Percentiles rank a stretch among this genome's conserved stretches.
phyloP scores from a whole-genome alignment of 495 filamentous ascomycete species.

The Rhypophila decipiens region DNA sequence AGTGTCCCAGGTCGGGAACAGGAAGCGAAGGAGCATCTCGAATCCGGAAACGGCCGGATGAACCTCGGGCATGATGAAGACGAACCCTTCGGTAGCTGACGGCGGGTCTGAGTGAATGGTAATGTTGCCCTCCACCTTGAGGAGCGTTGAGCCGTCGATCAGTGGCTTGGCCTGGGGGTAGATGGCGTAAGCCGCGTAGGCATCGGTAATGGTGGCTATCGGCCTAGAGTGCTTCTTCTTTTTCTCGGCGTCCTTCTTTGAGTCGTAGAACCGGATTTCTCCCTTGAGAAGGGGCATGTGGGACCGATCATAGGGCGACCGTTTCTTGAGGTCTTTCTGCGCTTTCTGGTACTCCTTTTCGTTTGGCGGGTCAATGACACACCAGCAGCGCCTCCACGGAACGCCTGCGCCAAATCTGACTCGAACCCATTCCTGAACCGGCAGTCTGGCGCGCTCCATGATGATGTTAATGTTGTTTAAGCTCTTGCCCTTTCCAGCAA shows the following conservation, averaged over 20 bases:
- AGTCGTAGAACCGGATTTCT: conserved; percentile 90
- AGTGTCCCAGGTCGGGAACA: conserved; percentile 91
- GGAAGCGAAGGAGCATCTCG: conserved; percentile 91
- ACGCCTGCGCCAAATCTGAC: conserved; percentile 95
- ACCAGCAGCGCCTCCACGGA: conserved; percentile 95
- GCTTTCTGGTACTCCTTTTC: conserved; percentile 84
- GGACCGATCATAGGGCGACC: conserved; percentile 71
- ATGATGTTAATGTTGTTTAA: conserved; percentile 84
- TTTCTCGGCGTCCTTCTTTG: conserved; percentile 61
- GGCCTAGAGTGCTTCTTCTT: conserved; percentile 78
- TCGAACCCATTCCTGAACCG: conserved; percentile 87
- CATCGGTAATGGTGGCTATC: conserved; percentile 85
- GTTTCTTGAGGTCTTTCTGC: conserved; percentile 79
- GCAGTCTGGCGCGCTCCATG: conserved; percentile 68
- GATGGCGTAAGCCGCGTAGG: conserved; percentile 88
- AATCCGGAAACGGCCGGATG: conserved; percentile 89
- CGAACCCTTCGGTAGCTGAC: conserved; percentile 77
- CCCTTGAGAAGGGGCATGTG: conserved; percentile 63
- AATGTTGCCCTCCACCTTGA: conserved; percentile 90
- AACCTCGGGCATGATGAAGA: conserved; percentile 95
- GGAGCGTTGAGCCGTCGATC: conserved; percentile 87
- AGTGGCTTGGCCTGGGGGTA: conserved; percentile 91
- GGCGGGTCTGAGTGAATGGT: conserved; percentile 72
- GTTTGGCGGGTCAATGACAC: conserved; percentile 83
- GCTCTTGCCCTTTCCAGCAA: conserved; percentile 85